These are phyloP conservation scores for Penicillium goetzii DNA, from an alignment of 495 filamentous ascomycete genomes.

Conservation along the genomic window DNA sequence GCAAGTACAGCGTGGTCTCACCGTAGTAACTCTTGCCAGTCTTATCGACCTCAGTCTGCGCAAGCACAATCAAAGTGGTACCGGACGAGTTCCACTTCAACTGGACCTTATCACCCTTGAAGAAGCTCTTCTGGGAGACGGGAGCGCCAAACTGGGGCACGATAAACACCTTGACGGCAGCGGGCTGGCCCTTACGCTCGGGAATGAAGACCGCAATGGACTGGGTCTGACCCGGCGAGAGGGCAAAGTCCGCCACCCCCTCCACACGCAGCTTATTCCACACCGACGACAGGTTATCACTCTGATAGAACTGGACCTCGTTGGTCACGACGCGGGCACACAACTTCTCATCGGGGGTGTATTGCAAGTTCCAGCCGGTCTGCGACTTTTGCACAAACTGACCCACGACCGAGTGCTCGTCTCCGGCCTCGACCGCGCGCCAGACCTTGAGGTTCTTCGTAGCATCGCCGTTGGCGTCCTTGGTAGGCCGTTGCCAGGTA, in stretches of 20 bases:
- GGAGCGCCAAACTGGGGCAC: slow-evolving; percentile 79
- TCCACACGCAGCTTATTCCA: slow-evolving; percentile 96
- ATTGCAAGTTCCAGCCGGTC: slow-evolving; percentile 97
- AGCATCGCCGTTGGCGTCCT: slow-evolving; percentile 90
- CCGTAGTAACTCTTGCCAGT: slow-evolving; percentile 98
- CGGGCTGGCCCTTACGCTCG: slow-evolving; percentile 94
- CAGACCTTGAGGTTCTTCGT: slow-evolving; percentile 97
- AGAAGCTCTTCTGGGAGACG: slow-evolving; percentile 97
- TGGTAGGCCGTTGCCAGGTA: slow-evolving; percentile 92
- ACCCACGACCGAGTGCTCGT: slow-evolving; percentile 75
- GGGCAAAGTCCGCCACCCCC: slow-evolving; percentile 85
- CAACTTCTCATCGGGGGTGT: slow-evolving; percentile 86
- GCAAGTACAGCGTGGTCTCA: slow-evolving; percentile 94
- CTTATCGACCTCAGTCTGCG: slow-evolving; percentile 97
- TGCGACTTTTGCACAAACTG: slow-evolving; percentile 92
- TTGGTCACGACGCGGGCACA: slow-evolving; percentile 95
- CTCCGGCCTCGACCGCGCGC: slow-evolving; percentile 65
- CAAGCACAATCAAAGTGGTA: slow-evolving; percentile 89
- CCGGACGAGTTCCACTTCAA: slow-evolving; percentile 95
- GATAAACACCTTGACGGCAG: slow-evolving; percentile 90
- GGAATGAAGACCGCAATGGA: slow-evolving; percentile 92
- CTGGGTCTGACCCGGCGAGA: slow-evolving; percentile 85
- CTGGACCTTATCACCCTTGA: slow-evolving; percentile 98
- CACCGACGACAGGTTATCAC: slow-evolving; percentile 76
- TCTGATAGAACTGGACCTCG: slow-evolving; percentile 95